A percentile compares a stretch with the other conserved stretches of the same genome.
Conservation (phyloP, 1,284 basidiomycete species). For the Rhizoctonia solani region DNA sequence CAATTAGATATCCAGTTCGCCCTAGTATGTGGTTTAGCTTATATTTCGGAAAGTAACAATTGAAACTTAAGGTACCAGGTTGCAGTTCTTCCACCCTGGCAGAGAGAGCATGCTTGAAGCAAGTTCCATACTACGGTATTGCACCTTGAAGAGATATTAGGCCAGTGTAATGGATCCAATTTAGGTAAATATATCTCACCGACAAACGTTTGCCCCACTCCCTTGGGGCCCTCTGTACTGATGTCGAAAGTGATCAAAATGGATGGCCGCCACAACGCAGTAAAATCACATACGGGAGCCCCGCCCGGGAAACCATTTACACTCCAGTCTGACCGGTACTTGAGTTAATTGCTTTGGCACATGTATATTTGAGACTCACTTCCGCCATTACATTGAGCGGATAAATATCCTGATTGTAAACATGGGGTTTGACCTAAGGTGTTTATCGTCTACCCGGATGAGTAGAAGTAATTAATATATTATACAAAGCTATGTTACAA, state of each 20-base stretch:
- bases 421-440: slow-evolving; percentile 37
- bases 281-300: slow-evolving; percentile 24
- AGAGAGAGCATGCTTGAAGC: slow-evolving; percentile 35
- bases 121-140: slow-evolving; percentile 38
- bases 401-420: slow-evolving; percentile 36
- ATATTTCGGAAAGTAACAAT: background rate
- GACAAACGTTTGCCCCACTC: slow-evolving; percentile 29
- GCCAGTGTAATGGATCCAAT: background rate
- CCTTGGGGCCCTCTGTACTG: slow-evolving; percentile 27
- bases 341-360: too few relatives aligned
- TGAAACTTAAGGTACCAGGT: background rate
- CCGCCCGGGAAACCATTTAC: slow-evolving; percentile 20
- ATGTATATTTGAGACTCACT: slow-evolving; percentile 26
- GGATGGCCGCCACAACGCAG: background rate
- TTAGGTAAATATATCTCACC: background rate
- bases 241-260: background rate
- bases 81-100: slow-evolving; percentile 35
- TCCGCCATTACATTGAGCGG: slow-evolving; percentile 31
- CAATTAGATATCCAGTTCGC: slow-evolving; percentile 21
- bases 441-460: slow-evolving; percentile 37
- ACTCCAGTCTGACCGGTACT: slow-evolving; percentile 23
- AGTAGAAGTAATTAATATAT: too few relatives aligned
- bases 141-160: slow-evolving; percentile 16
- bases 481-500: too few relatives aligned
- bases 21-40: background rate